Percentiles rank a stretch among this genome's conserved stretches.
phyloP scores from a whole-genome alignment of 2,329 filamentous ascomycete genomes.

The Emericellopsis cladophorae region DNA sequence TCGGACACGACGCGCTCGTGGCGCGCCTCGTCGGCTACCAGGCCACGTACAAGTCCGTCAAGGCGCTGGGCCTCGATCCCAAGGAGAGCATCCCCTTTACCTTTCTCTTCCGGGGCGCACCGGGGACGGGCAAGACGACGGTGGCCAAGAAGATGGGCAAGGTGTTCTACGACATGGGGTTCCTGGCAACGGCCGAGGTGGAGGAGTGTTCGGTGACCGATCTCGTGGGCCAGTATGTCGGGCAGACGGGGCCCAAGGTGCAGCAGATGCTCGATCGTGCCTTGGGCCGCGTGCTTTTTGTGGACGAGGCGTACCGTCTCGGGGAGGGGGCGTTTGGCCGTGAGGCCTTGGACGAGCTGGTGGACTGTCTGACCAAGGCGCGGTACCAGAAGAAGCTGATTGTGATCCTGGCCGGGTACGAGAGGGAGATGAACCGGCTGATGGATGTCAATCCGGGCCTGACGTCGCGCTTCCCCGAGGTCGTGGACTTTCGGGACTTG shows the following conservation, averaged over 20 bases:
- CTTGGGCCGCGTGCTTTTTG: slow-evolving; percentile 54
- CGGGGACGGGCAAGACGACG: slow-evolving; percentile 62
- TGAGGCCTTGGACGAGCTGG: slow-evolving; percentile 40
- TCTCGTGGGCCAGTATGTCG: slow-evolving; percentile 54
- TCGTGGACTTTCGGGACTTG: slow-evolving; percentile 40
- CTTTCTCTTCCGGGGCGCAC: slow-evolving; percentile 54
- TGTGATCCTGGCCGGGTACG: slow-evolving; percentile 58
- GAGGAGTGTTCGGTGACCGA: slow-evolving; percentile 56
- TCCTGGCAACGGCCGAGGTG: slow-evolving; percentile 47
- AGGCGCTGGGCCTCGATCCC: slow-evolving; percentile 32
- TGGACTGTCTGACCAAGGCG: slow-evolving; percentile 37
- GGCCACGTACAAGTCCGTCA: slow-evolving; percentile 22
- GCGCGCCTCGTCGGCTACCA: slow-evolving; percentile 37
- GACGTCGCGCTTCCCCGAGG: slow-evolving; percentile 51
- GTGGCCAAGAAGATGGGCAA: slow-evolving; percentile 64
- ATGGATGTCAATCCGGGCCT: slow-evolving; percentile 50
- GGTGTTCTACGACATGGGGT: slow-evolving; percentile 63
- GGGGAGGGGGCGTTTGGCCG: slow-evolving; percentile 40
- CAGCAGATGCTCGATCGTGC: slow-evolving; percentile 42
- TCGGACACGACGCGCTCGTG: slow-evolving; percentile 47
- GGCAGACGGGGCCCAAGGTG: slow-evolving; percentile 58
- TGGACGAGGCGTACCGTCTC: slow-evolving; percentile 62
- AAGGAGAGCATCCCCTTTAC: slow-evolving; percentile 44
- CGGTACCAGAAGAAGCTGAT: slow-evolving; percentile 38
- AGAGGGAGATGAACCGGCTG: slow-evolving; percentile 50